Conservation (phyloP, 768 basidiomycete genomes). For the Mrakia blollopis region DNA sequence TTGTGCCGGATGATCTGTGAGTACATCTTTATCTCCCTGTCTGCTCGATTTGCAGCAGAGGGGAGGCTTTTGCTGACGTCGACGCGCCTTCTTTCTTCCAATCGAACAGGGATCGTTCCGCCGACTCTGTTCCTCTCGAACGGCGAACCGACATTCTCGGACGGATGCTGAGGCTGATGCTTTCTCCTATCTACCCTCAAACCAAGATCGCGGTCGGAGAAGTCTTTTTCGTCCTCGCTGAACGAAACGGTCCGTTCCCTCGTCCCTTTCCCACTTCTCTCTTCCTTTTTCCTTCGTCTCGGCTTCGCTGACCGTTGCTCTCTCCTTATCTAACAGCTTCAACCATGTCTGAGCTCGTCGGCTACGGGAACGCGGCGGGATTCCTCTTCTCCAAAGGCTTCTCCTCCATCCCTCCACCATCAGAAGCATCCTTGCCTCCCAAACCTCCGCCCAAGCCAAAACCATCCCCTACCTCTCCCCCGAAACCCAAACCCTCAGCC, state of each 20-base stretch:
- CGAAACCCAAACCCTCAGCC: slow-evolving; percentile 39
- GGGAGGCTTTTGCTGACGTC: background rate
- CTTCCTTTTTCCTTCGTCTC: background rate
- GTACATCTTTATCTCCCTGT: slow-evolving; percentile 33
- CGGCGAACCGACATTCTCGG: slow-evolving; percentile 68
- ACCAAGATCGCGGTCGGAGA: slow-evolving; percentile 77
- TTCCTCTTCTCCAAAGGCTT: slow-evolving; percentile 90
- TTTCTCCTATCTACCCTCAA: slow-evolving; percentile 58
- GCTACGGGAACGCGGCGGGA: slow-evolving; percentile 94
- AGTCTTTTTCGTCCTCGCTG: slow-evolving; percentile 76
- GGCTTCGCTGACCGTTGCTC: background rate
- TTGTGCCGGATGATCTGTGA: slow-evolving; percentile 66
- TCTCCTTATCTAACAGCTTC: slow-evolving; percentile 52
- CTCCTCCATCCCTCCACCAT: slow-evolving; percentile 26
- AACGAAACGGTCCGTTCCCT: slow-evolving; percentile 58
- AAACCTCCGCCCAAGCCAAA: slow-evolving; percentile 29
- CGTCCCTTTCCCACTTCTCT: background rate
- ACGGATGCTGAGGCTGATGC: slow-evolving; percentile 68
- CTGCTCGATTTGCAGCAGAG: background rate
- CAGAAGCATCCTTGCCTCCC: background rate
- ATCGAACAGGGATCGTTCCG: slow-evolving; percentile 60
- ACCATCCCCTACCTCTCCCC: slow-evolving; percentile 40
- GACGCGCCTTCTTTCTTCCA: background rate
- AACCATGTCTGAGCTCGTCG: slow-evolving; percentile 68
- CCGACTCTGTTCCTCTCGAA: slow-evolving; percentile 57